These are phyloP conservation scores for Berberis vulgaris DNA, from an alignment of 164 flowering plant genomes.

Conservation along the genomic window DNA sequence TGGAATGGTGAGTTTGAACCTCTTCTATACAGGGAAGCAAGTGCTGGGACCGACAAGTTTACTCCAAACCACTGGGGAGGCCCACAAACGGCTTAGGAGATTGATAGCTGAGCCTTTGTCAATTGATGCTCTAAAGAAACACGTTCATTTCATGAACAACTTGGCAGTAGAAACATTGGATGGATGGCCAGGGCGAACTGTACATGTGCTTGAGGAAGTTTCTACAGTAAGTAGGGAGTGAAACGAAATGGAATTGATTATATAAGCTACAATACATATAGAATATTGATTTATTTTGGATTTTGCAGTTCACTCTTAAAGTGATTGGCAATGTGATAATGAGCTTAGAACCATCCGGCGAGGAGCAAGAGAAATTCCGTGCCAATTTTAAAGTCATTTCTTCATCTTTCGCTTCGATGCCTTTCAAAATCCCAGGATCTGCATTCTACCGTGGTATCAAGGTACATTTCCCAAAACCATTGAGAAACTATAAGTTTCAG, in stretches of 20 bases:
- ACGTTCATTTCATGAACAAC: conserved; percentile 43
- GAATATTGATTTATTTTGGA: neutral
- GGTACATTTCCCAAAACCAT: conserved; percentile 20
- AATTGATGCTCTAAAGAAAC: conserved; percentile 47
- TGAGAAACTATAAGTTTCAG: neutral
- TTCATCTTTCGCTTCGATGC: conserved; percentile 54
- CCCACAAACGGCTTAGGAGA: conserved; percentile 49
- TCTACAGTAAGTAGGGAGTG: conserved; percentile 30
- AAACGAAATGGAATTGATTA: neutral
- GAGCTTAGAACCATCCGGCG: conserved; percentile 59
- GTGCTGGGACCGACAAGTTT: conserved; percentile 58
- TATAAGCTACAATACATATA: neutral
- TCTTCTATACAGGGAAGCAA: conserved; percentile 54
- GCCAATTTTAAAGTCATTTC: conserved; percentile 57
- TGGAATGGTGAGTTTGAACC: conserved; percentile 60
- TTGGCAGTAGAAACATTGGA: conserved; percentile 46
- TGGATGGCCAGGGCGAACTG: conserved; percentile 39
- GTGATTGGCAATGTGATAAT: conserved; percentile 61
- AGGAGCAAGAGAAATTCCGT: conserved; percentile 55
- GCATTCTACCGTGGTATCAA: conserved; percentile 55
- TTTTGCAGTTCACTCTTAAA: conserved; percentile 58
- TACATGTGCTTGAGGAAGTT: conserved; percentile 54
- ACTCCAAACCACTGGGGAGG: conserved; percentile 50
- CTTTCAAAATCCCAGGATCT: conserved; percentile 60
- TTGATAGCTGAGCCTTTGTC: conserved; percentile 58